These are phyloP conservation scores for Mortierella sp. DNA, from an alignment of 371 early-diverging fungal genomes.

Conservation along the genomic window DNA sequence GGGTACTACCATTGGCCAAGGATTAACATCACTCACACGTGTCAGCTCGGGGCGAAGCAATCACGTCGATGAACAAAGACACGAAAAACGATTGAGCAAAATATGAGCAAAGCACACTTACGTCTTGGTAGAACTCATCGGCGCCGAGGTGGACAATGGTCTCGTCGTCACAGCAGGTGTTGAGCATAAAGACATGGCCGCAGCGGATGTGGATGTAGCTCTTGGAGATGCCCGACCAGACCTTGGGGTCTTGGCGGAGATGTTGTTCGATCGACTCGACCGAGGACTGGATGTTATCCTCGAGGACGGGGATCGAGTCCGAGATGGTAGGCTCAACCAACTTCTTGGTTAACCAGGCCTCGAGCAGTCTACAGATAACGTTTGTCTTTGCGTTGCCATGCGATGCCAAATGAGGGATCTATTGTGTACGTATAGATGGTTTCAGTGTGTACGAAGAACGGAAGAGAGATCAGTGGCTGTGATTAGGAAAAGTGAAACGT, in stretches of 20 bases:
- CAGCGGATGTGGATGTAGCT: conserved; percentile 49
- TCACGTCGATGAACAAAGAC: not conserved
- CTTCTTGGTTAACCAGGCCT: conserved; percentile 52
- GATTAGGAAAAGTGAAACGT: not conserved
- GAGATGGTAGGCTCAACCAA: conserved; percentile 56
- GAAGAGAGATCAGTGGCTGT: not conserved
- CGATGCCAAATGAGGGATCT: conserved; percentile 56
- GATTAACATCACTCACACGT: not conserved
- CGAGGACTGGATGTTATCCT: conserved; percentile 48
- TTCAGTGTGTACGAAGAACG: not conserved
- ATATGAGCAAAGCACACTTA: not conserved
- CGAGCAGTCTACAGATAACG: conserved; percentile 41
- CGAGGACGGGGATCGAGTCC: conserved; percentile 52
- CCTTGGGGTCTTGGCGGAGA: conserved; percentile 35
- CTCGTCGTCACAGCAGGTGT: conserved; percentile 51
- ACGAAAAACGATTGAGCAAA: not conserved
- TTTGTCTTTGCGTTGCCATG: conserved; percentile 57
- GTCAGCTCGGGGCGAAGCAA: not conserved
- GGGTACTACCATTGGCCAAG: conserved; percentile 18
- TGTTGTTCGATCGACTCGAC: conserved; percentile 48
- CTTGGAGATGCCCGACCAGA: conserved; percentile 52
- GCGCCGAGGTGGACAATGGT: conserved; percentile 54
- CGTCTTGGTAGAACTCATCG: conserved; percentile 53
- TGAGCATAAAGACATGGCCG: conserved; percentile 55
- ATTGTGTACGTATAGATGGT: not conserved